phyloP scores from a whole-genome alignment of 2,329 filamentous ascomycete species.

The Dissoconium aciculare region DNA sequence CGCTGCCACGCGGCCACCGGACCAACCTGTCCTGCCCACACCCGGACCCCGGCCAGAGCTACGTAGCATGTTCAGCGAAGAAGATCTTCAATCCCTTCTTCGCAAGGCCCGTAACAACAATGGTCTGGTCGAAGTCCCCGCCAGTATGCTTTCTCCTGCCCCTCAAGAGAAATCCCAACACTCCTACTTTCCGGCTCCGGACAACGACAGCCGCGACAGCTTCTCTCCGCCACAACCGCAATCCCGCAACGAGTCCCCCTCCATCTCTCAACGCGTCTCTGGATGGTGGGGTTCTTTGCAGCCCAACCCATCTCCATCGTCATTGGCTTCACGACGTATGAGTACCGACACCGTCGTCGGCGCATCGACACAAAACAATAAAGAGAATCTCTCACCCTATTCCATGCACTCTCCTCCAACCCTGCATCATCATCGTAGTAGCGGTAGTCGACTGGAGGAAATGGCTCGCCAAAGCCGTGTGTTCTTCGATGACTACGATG shows the following conservation, averaged over 20 bases:
- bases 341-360: constrained; percentile 14
- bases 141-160: constrained; percentile 12
- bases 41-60: constrained; percentile 13
- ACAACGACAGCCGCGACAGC: constrained; percentile 1
- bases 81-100: constrained; percentile 32
- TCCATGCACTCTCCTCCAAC: no score
- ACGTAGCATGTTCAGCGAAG: constrained; percentile 30
- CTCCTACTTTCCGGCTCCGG: not conserved
- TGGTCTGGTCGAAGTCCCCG: constrained; percentile 17
- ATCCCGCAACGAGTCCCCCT: constrained; percentile 16
- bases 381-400: no score
- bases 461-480: constrained; percentile 32
- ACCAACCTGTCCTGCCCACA: constrained; percentile 19
- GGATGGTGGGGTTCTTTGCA: constrained; percentile 16
- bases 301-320: constrained; percentile 5
- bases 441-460: constrained; percentile 29
- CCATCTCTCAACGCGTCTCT: constrained; percentile 19
- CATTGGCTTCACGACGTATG: constrained; percentile 9
- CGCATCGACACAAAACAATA: constrained; percentile 5
- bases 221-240: constrained; percentile 4
- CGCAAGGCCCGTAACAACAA: constrained; percentile 19
- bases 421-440: constrained; percentile 4
- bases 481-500: constrained; percentile 31
- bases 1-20: constrained; percentile 24
- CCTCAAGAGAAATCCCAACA: constrained; percentile 6